Conservation (phyloP, 2,329 filamentous ascomycete species). For the Clarireedia paspali region DNA sequence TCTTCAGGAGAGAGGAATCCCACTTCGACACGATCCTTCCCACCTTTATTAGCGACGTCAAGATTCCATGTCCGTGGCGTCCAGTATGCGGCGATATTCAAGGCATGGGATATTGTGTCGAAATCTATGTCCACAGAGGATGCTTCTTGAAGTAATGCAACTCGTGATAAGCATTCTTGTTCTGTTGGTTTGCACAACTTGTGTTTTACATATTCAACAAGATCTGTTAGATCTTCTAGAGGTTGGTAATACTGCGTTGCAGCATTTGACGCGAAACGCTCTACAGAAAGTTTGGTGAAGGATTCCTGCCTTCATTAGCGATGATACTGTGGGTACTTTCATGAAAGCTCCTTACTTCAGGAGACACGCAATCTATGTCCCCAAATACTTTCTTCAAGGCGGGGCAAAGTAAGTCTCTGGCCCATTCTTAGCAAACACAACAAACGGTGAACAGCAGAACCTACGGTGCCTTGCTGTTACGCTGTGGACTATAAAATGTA, state of each 20-base stretch:
- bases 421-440: conserved; percentile 2
- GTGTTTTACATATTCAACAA: conserved; percentile 46
- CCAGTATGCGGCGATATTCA: conserved; percentile 62
- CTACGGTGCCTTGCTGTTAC: conserved; percentile 11
- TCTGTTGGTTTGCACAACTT: conserved; percentile 43
- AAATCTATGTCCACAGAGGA: conserved; percentile 71
- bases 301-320: conserved; percentile 36
- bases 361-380: conserved; percentile 45
- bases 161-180: conserved; percentile 41
- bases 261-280: conserved; percentile 54
- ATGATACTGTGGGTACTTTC: neutral
- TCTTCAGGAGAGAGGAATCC: conserved; percentile 66
- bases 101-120: conserved; percentile 56
- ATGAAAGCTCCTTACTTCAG: conserved; percentile 33
- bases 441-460: neutral
- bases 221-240: conserved; percentile 46
- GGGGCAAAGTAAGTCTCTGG: conserved; percentile 46
- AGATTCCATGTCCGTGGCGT: conserved; percentile 30
- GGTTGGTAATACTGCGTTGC: conserved; percentile 64
- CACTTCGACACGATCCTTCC: conserved; percentile 61
- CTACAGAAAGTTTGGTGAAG: conserved; percentile 54
- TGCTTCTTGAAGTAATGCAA: conserved; percentile 43
- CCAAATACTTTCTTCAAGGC: conserved; percentile 52
- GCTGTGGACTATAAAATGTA: conserved; percentile 48
- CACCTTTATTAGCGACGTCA: conserved; percentile 20